Evolutionary conservation across 208 protist species (phyloP).

Genomic region (Crithidia brevicula): DNA sequence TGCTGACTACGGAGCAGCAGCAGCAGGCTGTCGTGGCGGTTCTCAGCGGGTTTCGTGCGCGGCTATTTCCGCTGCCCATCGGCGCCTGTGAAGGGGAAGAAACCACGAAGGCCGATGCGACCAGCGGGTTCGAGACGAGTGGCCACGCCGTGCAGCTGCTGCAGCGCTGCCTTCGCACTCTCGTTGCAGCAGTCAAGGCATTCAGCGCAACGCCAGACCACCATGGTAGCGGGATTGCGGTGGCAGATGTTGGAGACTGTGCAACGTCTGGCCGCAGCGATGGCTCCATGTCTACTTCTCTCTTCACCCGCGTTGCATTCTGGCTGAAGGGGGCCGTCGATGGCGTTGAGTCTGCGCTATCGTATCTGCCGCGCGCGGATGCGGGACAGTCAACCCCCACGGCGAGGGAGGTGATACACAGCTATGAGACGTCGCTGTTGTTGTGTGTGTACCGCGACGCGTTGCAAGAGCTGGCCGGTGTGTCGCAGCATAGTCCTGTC

Average conservation of each 20-base stretch:
- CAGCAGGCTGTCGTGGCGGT: neutral
- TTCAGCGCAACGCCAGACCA: conserved; percentile 1
- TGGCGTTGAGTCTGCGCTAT: conserved; percentile 1
- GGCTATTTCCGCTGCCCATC: conserved; percentile 11
- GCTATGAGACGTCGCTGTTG: conserved; percentile 29
- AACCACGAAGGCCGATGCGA: too few relatives aligned
- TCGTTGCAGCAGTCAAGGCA: conserved; percentile 17
- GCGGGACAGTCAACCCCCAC: neutral
- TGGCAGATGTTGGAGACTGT: too few relatives aligned
- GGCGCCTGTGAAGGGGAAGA: too few relatives aligned
- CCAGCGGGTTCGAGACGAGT: too few relatives aligned
- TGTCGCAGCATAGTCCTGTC: neutral
- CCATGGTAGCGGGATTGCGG: too few relatives aligned
- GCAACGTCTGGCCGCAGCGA: too few relatives aligned
- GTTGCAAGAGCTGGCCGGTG: conserved; percentile 8
- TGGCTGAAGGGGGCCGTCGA: conserved; percentile 15
- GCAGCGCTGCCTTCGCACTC: conserved; percentile 18
- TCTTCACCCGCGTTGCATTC: conserved; percentile 15
- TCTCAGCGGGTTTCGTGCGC: conserved; percentile 8
- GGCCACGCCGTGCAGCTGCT: conserved; percentile 29
- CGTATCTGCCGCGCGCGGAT: neutral
- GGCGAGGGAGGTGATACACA: conserved; percentile 17
- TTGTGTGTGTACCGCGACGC: conserved; percentile 22
- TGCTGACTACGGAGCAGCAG: neutral
- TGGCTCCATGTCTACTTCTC: neutral